These are phyloP conservation scores for Gaeumannomyces sp. DNA, from an alignment of 2,329 filamentous ascomycete species.

Conservation along the genomic window DNA sequence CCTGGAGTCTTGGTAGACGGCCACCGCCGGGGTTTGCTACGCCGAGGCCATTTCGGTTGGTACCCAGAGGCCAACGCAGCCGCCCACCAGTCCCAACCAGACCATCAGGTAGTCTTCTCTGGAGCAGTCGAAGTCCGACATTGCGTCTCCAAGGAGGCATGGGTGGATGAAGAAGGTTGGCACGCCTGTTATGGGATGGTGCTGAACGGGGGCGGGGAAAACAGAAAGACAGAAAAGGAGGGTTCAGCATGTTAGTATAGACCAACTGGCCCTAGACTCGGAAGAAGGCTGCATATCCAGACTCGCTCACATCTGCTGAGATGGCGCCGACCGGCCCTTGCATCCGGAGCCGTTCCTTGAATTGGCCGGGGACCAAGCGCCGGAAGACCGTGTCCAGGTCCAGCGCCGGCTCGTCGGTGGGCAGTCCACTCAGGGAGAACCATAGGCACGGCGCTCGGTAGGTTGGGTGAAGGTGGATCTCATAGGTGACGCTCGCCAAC, in stretches of 20 bases:
- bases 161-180: conserved; percentile 91
- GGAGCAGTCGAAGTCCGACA: conserved; percentile 58
- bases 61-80: conserved; percentile 71
- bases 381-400: conserved; percentile 65
- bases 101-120: conserved; percentile 70
- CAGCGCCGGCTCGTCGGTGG: conserved; percentile 48
- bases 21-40: conserved; percentile 1
- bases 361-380: conserved; percentile 61
- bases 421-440: conserved; percentile 60
- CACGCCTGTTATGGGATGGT: conserved; percentile 74
- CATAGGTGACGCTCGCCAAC: conserved; percentile 55
- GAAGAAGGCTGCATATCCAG: neutral
- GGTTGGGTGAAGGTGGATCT: conserved; percentile 68
- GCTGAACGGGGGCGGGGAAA: conserved; percentile 43
- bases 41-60: conserved; percentile 59
- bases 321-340: conserved; percentile 65
- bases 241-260: neutral
- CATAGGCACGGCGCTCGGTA: conserved; percentile 72
- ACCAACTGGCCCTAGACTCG: neutral
- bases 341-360: conserved; percentile 53
- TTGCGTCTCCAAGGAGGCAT: conserved; percentile 78
- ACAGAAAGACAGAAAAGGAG: conserved; percentile 22
- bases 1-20: neutral
- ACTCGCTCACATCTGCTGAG: conserved; percentile 63
- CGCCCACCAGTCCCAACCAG: conserved; percentile 85